Percentiles rank a stretch among this genome's conserved stretches.
phyloP scores from a whole-genome alignment of 768 basidiomycete species.

The Guyanaporus albipodus region DNA sequence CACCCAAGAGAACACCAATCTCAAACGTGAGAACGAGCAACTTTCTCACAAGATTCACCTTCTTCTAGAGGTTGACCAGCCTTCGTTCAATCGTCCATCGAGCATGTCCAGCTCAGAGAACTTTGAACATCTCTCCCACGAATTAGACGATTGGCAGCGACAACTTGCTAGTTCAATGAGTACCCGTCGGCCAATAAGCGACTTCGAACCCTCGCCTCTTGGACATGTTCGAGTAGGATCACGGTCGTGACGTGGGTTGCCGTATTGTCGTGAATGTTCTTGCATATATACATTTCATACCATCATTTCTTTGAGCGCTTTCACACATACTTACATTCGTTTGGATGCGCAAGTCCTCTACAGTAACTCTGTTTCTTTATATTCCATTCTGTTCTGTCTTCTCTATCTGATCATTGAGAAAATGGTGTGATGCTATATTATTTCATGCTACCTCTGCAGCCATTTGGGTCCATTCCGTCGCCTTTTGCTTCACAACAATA shows the following conservation, averaged over 20 bases:
- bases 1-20: conserved; percentile 71
- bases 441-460: conserved; percentile 35
- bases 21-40: conserved; percentile 84
- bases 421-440: conserved; percentile 13
- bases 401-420: conserved; percentile 35
- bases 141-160: conserved; percentile 84
- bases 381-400: conserved; percentile 31
- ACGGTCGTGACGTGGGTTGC: conserved; percentile 37
- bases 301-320: conserved; percentile 36
- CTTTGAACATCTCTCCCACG: conserved; percentile 75
- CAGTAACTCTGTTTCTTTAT: conserved; percentile 34
- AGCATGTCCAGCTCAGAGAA: conserved; percentile 85
- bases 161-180: conserved; percentile 79
- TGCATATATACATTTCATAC: conserved; percentile 36
- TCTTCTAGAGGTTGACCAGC: conserved; percentile 81
- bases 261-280: conserved; percentile 15
- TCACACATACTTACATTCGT: conserved; percentile 45
- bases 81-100: conserved; percentile 61
- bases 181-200: conserved; percentile 65
- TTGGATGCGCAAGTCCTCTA: conserved; percentile 47
- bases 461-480: conserved; percentile 85
- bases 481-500: conserved; percentile 77
- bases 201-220: conserved; percentile 58
- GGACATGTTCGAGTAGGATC: conserved; percentile 60
- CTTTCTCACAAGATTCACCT: conserved; percentile 89